phyloP scores from a whole-genome alignment of 2,329 filamentous ascomycete species.

The Aspergillus novofumigatus region DNA sequence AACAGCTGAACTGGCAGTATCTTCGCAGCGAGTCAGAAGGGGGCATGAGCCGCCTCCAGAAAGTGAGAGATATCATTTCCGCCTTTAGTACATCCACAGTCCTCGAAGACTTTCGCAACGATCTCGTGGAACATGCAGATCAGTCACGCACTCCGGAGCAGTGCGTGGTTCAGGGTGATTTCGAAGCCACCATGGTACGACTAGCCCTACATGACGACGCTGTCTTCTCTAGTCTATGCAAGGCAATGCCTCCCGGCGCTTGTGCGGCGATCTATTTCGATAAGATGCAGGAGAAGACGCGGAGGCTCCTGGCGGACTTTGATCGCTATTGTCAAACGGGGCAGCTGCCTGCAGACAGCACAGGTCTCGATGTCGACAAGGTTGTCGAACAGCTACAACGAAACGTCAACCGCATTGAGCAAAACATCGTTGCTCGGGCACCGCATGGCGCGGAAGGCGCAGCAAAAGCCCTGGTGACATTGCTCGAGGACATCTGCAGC shows the following conservation, averaged over 20 bases:
- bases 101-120: conserved; percentile 40
- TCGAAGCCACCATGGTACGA: conserved; percentile 44
- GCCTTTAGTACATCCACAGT: conserved; percentile 39
- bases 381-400: conserved; percentile 30
- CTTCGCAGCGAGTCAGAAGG: conserved; percentile 22
- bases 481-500: conserved; percentile 35
- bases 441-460: conserved; percentile 37
- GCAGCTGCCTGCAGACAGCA: conserved; percentile 18
- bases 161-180: conserved; percentile 43
- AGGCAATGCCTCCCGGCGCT: conserved; percentile 38
- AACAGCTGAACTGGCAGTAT: conserved; percentile 34
- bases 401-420: conserved; percentile 27
- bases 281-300: conserved; percentile 36
- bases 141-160: conserved; percentile 35
- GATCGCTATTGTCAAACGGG: conserved; percentile 37
- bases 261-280: conserved; percentile 44
- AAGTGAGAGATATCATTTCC: conserved; percentile 43
- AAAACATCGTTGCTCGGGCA: conserved; percentile 30
- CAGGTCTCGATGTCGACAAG: conserved; percentile 24
- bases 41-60: conserved; percentile 35
- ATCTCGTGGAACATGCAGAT: conserved; percentile 34
- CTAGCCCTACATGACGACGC: conserved; percentile 42
- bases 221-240: conserved; percentile 40
- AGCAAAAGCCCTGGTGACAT: conserved; percentile 33
- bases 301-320: conserved; percentile 35